Evolutionary conservation across 139 green algal species (phyloP).

Genomic region (Haematococcus lacustris): DNA sequence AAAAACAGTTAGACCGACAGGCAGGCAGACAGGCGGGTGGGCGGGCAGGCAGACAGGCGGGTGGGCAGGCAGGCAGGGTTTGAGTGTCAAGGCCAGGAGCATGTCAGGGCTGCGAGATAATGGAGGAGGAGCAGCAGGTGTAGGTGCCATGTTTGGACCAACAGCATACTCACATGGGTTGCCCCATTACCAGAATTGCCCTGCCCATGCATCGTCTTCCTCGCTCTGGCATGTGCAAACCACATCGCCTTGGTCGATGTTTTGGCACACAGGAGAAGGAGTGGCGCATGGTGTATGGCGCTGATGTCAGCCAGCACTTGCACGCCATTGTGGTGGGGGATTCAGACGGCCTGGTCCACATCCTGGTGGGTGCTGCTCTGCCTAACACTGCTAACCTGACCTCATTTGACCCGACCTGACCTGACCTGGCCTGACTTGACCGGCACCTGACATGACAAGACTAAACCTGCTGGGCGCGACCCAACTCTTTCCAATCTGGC

Average conservation of each 20-base stretch:
- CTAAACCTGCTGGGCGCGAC: too few relatives aligned
- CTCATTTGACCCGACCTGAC: background rate
- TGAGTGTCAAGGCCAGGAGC: background rate
- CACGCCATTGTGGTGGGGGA: slow-evolving; percentile 50
- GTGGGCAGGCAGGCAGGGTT: background rate
- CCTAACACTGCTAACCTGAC: background rate
- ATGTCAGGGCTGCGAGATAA: background rate
- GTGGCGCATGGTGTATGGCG: slow-evolving; percentile 61
- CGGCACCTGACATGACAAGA: too few relatives aligned
- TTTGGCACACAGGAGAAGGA: slow-evolving; percentile 2
- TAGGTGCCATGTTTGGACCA: background rate
- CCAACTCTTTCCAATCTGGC: background rate
- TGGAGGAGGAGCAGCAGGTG: background rate
- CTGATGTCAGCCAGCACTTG: slow-evolving; percentile 27
- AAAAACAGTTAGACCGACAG: background rate
- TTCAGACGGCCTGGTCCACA: slow-evolving; percentile 48
- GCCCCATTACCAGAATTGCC: background rate
- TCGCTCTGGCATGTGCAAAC: background rate
- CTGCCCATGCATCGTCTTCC: background rate
- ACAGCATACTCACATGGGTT: background rate
- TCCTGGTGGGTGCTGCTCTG: too few relatives aligned
- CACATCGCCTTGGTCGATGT: background rate
- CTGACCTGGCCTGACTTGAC: background rate
- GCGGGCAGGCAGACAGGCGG: too few relatives aligned
- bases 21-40: too few relatives aligned